Evolutionary conservation across 257 asterid species (phyloP), one percentile per base, ranked within the genome.

Genomic region (Fraxinus americana): DNA sequence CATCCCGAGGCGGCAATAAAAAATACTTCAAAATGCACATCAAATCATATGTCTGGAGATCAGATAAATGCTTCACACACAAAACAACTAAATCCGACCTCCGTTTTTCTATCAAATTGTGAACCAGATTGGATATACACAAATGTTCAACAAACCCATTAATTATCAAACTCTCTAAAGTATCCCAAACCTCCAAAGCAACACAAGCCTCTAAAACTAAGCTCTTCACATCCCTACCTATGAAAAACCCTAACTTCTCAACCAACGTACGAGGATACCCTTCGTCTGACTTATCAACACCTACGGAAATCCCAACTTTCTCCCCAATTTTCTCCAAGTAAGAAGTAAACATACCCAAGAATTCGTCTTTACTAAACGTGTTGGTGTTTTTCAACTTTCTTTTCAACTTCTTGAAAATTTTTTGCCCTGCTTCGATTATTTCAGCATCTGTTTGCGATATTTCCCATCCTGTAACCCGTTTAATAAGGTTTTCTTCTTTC

Each of bases 11-110:
- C 6, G 82, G 72, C 71, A 80, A 25, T 72, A 95, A 73, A 77
- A 95, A 95, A 52, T 90, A 91, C 87, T 79, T 95, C 91, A 95
- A 87, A 77, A 95, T 83, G 86, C 91, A 84, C 90, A 93, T 78
- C 45, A 91, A 61, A 78, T 90, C 97, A 78, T 83, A 83, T 25
- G 90, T 85, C 77, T 90, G 97, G 77, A 95, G 76, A 82, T 90
- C 97, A 7, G 78, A 69, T 65, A 89, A 70, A 82, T 87, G 86
- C 78, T 88, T 90, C 59, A 93, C 76, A 79, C 98, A 93, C 78
- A 70, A 78, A 73, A 89, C 89, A 34, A 95, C 69, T 86, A 93
- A 86, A 79, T 91, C 87, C 13, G 97, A 84, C 74, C 83, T 89
- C 32, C 85, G 71, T 73, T 88, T 89, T 21, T 86, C 92, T 25